Percentiles rank a stretch among this genome's conserved stretches.
Evolutionary conservation across 331 rosid species (phyloP).

Genomic region (Phaseolus coccineus): DNA sequence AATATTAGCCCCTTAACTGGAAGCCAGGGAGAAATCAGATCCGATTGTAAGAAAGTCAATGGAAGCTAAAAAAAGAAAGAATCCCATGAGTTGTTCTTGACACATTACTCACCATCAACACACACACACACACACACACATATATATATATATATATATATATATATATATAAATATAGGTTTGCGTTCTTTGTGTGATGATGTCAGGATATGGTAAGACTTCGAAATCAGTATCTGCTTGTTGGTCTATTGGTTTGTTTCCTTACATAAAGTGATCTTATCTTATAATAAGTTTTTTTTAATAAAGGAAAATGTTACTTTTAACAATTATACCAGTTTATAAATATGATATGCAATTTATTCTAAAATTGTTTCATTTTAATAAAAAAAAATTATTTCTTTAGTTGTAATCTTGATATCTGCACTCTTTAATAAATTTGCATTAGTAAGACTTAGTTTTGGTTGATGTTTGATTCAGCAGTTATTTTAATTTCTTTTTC

Average conservation of each 20-base stretch:
- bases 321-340: too few species aligned
- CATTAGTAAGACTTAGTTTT: background rate
- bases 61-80: slow-evolving; percentile 48
- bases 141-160: background rate
- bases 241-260: slow-evolving; percentile 15
- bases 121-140: background rate
- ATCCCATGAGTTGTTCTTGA: background rate
- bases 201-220: background rate
- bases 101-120: background rate
- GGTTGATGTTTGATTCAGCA: background rate
- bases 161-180: background rate
- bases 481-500: background rate
- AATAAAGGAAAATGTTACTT: background rate
- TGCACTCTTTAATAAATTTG: background rate
- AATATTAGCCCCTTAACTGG: slow-evolving; percentile 71
- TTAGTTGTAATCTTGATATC: too few species aligned
- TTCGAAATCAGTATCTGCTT: background rate
- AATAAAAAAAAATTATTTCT: too few species aligned
- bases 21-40: slow-evolving; percentile 71
- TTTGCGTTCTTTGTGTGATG: slow-evolving; percentile 14
- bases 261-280: slow-evolving; percentile 3
- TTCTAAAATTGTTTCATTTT: too few species aligned
- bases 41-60: slow-evolving; percentile 66
- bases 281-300: background rate
- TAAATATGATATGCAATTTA: too few species aligned